phyloP scores from a whole-genome alignment of 768 basidiomycete species.

The Tulasnella sp. region DNA sequence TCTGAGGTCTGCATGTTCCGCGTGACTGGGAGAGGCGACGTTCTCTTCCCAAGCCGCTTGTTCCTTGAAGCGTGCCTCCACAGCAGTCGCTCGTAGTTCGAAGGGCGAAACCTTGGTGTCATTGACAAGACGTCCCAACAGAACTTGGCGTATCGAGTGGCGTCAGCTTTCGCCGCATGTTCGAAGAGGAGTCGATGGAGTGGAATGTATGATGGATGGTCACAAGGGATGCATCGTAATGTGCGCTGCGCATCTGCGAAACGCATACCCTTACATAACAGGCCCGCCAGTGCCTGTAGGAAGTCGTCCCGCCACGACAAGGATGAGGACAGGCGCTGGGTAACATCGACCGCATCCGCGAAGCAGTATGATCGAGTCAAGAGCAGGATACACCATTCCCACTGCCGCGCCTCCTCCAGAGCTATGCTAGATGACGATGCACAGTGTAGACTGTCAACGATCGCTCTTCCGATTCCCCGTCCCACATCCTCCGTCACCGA shows the following conservation, averaged over 20 bases:
- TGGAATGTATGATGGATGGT: neutral
- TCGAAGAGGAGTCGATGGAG: conserved; percentile 3
- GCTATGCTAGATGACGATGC: neutral
- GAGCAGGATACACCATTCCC: conserved; percentile 8
- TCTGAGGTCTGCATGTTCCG: neutral
- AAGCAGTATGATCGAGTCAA: neutral
- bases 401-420: neutral
- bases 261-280: neutral
- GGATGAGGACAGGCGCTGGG: neutral
- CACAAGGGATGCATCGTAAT: neutral
- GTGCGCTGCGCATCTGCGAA: neutral
- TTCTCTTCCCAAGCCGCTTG: neutral
- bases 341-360: neutral
- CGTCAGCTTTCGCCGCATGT: neutral
- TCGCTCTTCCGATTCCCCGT: neutral
- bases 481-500: neutral
- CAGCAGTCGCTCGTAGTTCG: conserved; percentile 4
- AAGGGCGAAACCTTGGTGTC: neutral
- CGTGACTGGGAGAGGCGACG: conserved; percentile 5
- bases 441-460: neutral
- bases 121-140: neutral
- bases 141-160: neutral
- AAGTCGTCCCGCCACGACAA: neutral
- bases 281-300: neutral
- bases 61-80: neutral